phyloP scores from a whole-genome alignment of 2,329 filamentous ascomycete genomes.

The Knufia fluminis region DNA sequence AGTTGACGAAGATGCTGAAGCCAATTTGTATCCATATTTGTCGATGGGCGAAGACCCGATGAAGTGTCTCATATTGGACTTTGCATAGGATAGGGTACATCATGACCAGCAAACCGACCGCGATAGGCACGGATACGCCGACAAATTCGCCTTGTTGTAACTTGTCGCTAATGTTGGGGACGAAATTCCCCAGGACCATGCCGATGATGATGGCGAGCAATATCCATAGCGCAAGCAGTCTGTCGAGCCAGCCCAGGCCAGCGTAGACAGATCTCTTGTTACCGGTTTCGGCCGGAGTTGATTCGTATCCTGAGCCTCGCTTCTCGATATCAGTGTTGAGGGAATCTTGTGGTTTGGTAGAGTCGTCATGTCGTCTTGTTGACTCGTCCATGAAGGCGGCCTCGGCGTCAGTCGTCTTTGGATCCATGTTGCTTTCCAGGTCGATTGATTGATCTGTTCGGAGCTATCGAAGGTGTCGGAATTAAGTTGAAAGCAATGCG shows the following conservation, averaged over 20 bases:
- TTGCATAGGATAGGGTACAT: conserved; percentile 93
- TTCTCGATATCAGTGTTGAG: too few relatives aligned
- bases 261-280: conserved; percentile 29
- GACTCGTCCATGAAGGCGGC: too few relatives aligned
- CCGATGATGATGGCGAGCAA: conserved; percentile 68
- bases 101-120: conserved; percentile 75
- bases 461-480: too few relatives aligned
- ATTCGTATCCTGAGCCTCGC: background rate
- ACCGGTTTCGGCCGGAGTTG: conserved; percentile 1
- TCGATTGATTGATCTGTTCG: too few relatives aligned
- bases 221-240: conserved; percentile 63
- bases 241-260: conserved; percentile 51
- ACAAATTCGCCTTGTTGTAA: conserved; percentile 65
- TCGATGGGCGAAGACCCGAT: conserved; percentile 52
- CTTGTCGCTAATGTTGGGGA: conserved; percentile 50
- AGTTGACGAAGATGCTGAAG: conserved; percentile 70
- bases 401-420: too few relatives aligned
- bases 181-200: conserved; percentile 68
- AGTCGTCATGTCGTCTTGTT: too few relatives aligned
- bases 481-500: too few relatives aligned
- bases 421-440: too few relatives aligned
- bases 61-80: conserved; percentile 66
- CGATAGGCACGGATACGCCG: conserved; percentile 60
- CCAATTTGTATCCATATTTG: conserved; percentile 68
- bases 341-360: too few relatives aligned